Base-by-base conservation (phyloP, 2,329 filamentous ascomycete species). In the Aspergillus niger region DNA sequence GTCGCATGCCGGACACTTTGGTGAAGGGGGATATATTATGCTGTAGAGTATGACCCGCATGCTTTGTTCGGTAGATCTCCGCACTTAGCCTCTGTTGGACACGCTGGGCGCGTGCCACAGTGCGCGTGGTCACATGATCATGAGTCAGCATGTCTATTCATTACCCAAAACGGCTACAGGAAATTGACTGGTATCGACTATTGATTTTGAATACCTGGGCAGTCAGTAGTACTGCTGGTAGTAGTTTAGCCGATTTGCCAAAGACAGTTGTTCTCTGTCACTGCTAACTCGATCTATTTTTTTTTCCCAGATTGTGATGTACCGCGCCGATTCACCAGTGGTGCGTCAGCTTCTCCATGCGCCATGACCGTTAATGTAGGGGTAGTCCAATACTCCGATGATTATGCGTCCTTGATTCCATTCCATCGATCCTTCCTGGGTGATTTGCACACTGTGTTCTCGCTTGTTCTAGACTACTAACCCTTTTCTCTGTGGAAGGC, bases 1-100 rank as follows among this genome's bases (percentile, higher is more conserved):
- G 76, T 15, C 69, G 72, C 71, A 75, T 74, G 28, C 57, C 59
- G 62, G 59, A 55, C 43, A 49, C 43, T 39, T n/a, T 58, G 44
- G 52, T 38, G 43, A 52, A 32, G 32, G n/a, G 43, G 43, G 36
- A 15, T 52, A 17, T 8, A 47, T 56, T 57, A 55, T 54, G 51
- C 53, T 57, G 49, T 43, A 36, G 30, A 51, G 17, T 28, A 41
- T 36, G 52, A 39, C 59, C 51, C 50, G 59, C 59, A 51, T 43
- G 32, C 53, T 55, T 55, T 55, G 53, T 55, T 30, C 53, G 43
- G 53, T 55, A 30, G 53, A 55, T 57, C 49, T 47, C 43, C 55
- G 48, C 57, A 58, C 51, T 15, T 28, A 50, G 10, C 51, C 57
- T 47, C 28, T 55, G 49, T 49, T 36, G 17, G 55, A 60, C 57